Base-by-base conservation (phyloP, 2,329 filamentous ascomycete genomes). In the Dendryphion nanum region DNA sequence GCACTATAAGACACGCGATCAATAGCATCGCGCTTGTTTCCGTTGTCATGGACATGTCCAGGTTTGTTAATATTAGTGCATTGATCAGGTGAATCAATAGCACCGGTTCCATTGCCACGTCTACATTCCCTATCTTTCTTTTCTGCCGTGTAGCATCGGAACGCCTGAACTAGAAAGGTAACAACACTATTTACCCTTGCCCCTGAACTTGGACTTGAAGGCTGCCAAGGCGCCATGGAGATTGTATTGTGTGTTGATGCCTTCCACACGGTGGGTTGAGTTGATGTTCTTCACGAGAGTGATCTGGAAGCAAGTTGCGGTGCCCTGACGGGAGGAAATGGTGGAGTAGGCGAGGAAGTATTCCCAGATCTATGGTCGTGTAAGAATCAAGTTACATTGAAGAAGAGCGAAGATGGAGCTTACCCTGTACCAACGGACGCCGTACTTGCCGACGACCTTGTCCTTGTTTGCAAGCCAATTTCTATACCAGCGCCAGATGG, bases 401-500 rank as follows among this genome's bases (percentile, higher is more conserved):
- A 4, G n/a, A 12, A 18, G 15, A 15, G 17, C 18, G 19, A 18
- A 19, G 30, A 15, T 18, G 26, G 16, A 44, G 76, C 85, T 74
- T 78, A 90, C 86, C 68, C 91, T 83, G 81, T 87, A 98, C 93
- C 93, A 98, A 63, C 87, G 79, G 63, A 85, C 83, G 60, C 93
- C 93, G 64, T 97, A 97, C 78, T 96, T 97, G 63, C 86, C 89
- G 69, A 86, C 81, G 45, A 96, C 86, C 75, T 95, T 94, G 42
- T 95, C 88, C 54, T 79, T 77, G 78, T 97, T 97, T 70, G 77
- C 89, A 67, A 96, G 79, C 93, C 93, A 97, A 79, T 97, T 97
- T 52, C 93, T 80, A 77, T 97, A 97, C 93, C 93, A 97, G 63
- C 87, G 81, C 93, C 93, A 97, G 47, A 98, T 75, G 18, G 93